Conservation (phyloP, 805 yeast species). For the Yarrowia osloensis region DNA sequence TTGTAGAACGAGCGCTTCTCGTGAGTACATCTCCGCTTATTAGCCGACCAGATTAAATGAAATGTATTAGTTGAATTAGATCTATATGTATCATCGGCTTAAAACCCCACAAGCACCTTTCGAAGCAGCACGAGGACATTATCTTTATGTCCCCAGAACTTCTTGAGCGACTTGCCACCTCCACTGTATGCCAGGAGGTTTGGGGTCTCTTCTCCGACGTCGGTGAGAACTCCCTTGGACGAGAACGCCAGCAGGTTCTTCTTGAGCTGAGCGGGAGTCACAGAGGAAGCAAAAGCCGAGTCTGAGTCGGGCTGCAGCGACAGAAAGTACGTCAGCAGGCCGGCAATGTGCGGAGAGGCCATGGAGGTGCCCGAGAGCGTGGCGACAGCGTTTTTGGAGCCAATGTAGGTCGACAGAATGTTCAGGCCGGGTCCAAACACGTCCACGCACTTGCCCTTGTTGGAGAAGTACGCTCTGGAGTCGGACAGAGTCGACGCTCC, state of each 20-base stretch:
- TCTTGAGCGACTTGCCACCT: slow-evolving; percentile 55
- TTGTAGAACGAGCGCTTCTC: too few species aligned
- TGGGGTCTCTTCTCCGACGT: slow-evolving; percentile 53
- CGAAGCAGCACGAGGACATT: not conserved
- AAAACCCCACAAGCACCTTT: not conserved
- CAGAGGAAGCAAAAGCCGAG: slow-evolving; percentile 51
- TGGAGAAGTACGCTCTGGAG: slow-evolving; percentile 54
- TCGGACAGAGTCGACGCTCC: slow-evolving; percentile 52
- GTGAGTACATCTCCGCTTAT: too few species aligned
- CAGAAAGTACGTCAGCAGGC: slow-evolving; percentile 57
- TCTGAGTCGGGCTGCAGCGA: slow-evolving; percentile 55
- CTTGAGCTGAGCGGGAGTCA: slow-evolving; percentile 58
- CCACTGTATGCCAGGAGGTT: slow-evolving; percentile 63
- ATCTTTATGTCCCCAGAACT: slow-evolving; percentile 47
- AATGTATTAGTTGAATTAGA: too few species aligned
- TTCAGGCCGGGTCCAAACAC: slow-evolving; percentile 59
- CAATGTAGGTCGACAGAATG: slow-evolving; percentile 57
- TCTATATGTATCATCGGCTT: not conserved
- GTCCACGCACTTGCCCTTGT: slow-evolving; percentile 56
- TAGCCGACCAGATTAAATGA: too few species aligned
- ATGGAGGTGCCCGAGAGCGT: slow-evolving; percentile 62
- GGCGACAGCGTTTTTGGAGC: slow-evolving; percentile 53
- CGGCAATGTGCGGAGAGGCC: slow-evolving; percentile 66
- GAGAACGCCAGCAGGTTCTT: slow-evolving; percentile 53
- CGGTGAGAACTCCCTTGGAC: slow-evolving; percentile 50